These are phyloP conservation scores for Ophiobolus disseminans DNA, from an alignment of 2,329 filamentous ascomycete genomes.

Conservation along the genomic window DNA sequence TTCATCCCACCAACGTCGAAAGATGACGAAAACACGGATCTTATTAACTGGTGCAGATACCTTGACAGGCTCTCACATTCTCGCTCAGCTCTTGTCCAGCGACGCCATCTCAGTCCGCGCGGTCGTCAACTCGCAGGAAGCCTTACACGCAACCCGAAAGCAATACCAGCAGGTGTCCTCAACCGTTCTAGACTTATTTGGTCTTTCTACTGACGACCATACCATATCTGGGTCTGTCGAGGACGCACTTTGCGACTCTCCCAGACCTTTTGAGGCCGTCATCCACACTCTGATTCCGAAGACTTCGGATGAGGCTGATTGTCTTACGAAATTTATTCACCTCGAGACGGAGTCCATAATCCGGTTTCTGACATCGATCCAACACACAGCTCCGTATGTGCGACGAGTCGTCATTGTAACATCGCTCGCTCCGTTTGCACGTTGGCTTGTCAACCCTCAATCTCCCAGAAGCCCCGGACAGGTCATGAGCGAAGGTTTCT, in stretches of 20 bases:
- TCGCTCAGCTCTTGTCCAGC: slow-evolving; percentile 30
- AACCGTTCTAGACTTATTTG: slow-evolving; percentile 27
- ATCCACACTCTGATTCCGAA: slow-evolving; percentile 31
- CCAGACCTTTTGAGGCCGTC: slow-evolving; percentile 33
- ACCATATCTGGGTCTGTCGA: slow-evolving; percentile 25
- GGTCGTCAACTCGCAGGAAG: slow-evolving; percentile 29
- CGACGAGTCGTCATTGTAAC: slow-evolving; percentile 33
- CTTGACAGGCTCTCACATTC: slow-evolving; percentile 37
- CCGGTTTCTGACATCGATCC: slow-evolving; percentile 29
- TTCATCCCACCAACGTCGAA: slow-evolving; percentile 1
- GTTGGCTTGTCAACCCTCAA: slow-evolving; percentile 32
- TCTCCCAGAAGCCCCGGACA: slow-evolving; percentile 12
- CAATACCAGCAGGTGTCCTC: slow-evolving; percentile 19
- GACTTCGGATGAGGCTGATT: slow-evolving; percentile 32
- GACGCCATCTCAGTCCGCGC: slow-evolving; percentile 32
- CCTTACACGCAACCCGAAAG: slow-evolving; percentile 22
- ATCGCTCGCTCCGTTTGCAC: slow-evolving; percentile 32
- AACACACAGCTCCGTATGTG: slow-evolving; percentile 20
- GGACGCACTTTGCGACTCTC: slow-evolving; percentile 21
- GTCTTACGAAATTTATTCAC: slow-evolving; percentile 34
- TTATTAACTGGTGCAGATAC: slow-evolving; percentile 34
- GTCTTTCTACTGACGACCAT: slow-evolving; percentile 22
- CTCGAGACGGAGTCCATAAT: slow-evolving; percentile 27
- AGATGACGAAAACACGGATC: slow-evolving; percentile 30
- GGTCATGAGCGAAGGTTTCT: slow-evolving; percentile 2